phyloP scores from a whole-genome alignment of 768 basidiomycete genomes.

The Lentinula edodes region DNA sequence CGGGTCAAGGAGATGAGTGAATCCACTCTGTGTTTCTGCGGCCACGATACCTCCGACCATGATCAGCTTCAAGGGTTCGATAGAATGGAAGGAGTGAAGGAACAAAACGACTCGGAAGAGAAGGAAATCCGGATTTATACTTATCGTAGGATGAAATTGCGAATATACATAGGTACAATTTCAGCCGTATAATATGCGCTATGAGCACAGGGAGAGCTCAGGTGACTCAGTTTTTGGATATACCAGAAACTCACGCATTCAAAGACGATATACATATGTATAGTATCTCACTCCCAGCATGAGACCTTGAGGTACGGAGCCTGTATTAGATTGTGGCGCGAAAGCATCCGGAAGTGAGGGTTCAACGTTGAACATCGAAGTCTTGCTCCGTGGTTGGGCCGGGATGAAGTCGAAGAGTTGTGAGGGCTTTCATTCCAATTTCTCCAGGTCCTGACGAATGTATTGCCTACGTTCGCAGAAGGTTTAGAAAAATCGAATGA shows the following conservation, averaged over 20 bases:
- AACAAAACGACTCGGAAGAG: background rate
- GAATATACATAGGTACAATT: background rate
- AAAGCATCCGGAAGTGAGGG: too few species aligned
- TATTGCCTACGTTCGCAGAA: too few species aligned
- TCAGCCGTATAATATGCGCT: background rate
- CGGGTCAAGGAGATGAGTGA: slow-evolving; percentile 8
- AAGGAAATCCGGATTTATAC: background rate
- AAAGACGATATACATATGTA: background rate
- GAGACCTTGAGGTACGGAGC: background rate
- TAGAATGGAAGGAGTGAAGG: too few species aligned
- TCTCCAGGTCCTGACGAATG: too few species aligned
- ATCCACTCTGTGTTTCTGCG: background rate
- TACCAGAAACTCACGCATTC: background rate
- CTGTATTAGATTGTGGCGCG: too few species aligned
- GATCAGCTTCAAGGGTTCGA: background rate
- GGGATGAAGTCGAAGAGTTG: too few species aligned
- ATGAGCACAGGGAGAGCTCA: background rate
- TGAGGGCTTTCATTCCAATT: too few species aligned
- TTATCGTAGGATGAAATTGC: background rate
- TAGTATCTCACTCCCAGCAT: background rate
- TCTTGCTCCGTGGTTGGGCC: too few species aligned
- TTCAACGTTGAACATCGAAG: too few species aligned
- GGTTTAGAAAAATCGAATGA: too few species aligned
- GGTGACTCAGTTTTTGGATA: background rate
- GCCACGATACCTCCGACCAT: slow-evolving; percentile 1